These are phyloP conservation scores for Mycocentrospora acerina DNA, from an alignment of 2,329 filamentous ascomycete species.

Conservation along the genomic window DNA sequence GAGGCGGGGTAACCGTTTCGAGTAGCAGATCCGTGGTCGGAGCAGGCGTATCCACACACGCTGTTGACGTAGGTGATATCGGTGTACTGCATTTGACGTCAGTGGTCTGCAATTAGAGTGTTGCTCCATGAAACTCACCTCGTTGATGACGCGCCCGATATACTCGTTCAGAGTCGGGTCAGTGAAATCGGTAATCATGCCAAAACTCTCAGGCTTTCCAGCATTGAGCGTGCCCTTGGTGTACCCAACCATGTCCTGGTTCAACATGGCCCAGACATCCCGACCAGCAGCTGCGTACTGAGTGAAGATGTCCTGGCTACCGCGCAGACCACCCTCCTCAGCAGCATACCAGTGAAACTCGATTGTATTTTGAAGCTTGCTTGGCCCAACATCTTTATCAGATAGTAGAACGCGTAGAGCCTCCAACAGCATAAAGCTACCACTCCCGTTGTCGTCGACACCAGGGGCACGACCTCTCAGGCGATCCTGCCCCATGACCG, in stretches of 20 bases:
- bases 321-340: slow-evolving; percentile 82
- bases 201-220: slow-evolving; percentile 78
- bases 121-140: slow-evolving; percentile 2
- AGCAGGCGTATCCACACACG: slow-evolving; percentile 85
- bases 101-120: background rate
- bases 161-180: slow-evolving; percentile 78
- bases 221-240: slow-evolving; percentile 77
- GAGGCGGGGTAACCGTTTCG: slow-evolving; percentile 72
- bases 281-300: slow-evolving; percentile 70
- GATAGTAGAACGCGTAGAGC: slow-evolving; percentile 77
- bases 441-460: slow-evolving; percentile 77
- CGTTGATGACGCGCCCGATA: slow-evolving; percentile 81
- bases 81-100: slow-evolving; percentile 63
- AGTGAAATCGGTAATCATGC: slow-evolving; percentile 89
- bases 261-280: slow-evolving; percentile 90
- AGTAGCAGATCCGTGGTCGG: slow-evolving; percentile 69
- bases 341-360: slow-evolving; percentile 97
- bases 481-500: slow-evolving; percentile 5
- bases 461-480: slow-evolving; percentile 51
- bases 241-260: slow-evolving; percentile 91
- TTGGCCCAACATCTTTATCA: slow-evolving; percentile 65
- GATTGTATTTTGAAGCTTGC: slow-evolving; percentile 77
- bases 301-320: slow-evolving; percentile 84
- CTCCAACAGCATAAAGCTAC: slow-evolving; percentile 90
- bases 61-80: slow-evolving; percentile 82